These are phyloP conservation scores for Aurifilum marmelostoma DNA, from an alignment of 2,329 filamentous ascomycete species.

Conservation along the genomic window DNA sequence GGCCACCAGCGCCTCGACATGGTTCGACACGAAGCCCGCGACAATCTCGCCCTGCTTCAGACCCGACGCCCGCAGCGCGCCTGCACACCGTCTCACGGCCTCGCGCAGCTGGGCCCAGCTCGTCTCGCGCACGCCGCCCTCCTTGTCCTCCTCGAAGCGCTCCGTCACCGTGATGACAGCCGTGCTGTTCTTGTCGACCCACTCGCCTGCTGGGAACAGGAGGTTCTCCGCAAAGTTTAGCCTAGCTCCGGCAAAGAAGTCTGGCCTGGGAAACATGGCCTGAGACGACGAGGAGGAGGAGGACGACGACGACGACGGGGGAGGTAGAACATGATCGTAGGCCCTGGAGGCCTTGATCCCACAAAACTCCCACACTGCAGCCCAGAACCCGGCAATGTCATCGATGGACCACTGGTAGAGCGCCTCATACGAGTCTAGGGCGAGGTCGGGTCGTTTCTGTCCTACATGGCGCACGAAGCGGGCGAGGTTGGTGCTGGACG, in stretches of 20 bases:
- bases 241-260: conserved; percentile 78
- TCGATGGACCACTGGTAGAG: conserved; percentile 86
- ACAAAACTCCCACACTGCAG: conserved; percentile 80
- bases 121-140: conserved; percentile 42
- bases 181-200: conserved; percentile 59
- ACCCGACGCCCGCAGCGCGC: conserved; percentile 68
- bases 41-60: conserved; percentile 61
- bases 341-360: conserved; percentile 70
- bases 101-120: conserved; percentile 84
- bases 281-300: background rate
- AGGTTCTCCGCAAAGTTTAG: conserved; percentile 97
- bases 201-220: conserved; percentile 69
- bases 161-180: conserved; percentile 86
- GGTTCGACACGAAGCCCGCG: conserved; percentile 85
- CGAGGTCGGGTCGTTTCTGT: conserved; percentile 58
- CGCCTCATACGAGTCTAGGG: conserved; percentile 69
- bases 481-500: conserved; percentile 70
- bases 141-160: conserved; percentile 62
- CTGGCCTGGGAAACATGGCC: conserved; percentile 83
- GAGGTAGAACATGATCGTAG: conserved; percentile 59
- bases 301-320: background rate
- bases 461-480: conserved; percentile 72
- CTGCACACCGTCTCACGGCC: conserved; percentile 73
- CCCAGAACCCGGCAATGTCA: conserved; percentile 79
- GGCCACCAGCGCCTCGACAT: conserved; percentile 82